A percentile compares a stretch with the other conserved stretches of the same genome.
Evolutionary conservation across 148 eudicot genomes (phyloP).

Genomic region (Pouteria glomerata): DNA sequence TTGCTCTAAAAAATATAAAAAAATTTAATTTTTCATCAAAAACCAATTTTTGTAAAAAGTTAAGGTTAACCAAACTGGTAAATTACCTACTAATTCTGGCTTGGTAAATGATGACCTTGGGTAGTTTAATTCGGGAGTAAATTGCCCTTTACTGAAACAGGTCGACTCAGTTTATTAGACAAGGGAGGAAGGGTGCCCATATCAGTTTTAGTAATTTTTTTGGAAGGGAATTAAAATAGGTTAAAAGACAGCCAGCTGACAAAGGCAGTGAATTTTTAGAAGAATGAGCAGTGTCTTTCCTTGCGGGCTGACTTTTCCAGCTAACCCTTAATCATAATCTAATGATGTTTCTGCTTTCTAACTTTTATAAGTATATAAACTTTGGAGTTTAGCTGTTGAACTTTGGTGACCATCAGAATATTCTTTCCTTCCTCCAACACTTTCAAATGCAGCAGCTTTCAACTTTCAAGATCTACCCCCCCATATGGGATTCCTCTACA

Average conservation of each 20-base stretch:
- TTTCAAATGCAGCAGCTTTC: constrained; percentile 24
- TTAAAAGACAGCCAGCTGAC: constrained; percentile 54
- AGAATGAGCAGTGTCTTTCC: constrained; percentile 53
- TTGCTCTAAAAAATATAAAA: too few species aligned
- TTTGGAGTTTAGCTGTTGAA: constrained; percentile 82
- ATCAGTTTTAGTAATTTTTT: too few species aligned
- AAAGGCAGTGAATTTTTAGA: constrained; percentile 68
- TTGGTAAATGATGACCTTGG: too few species aligned
- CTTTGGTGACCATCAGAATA: constrained; percentile 54
- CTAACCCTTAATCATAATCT: constrained; percentile 64
- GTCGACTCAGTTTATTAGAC: too few species aligned
- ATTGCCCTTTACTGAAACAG: too few species aligned
- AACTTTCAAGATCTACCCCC: constrained; percentile 52
- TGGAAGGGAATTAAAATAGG: constrained; percentile 9
- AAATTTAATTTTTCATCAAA: too few species aligned
- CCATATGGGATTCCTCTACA: constrained; percentile 6
- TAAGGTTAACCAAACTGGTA: too few species aligned
- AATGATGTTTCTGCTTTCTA: constrained; percentile 59
- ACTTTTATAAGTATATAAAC: constrained; percentile 41
- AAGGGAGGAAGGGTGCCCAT: too few species aligned
- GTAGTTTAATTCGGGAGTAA: too few species aligned
- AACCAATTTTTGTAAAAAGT: too few species aligned
- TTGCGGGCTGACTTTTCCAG: constrained; percentile 82
- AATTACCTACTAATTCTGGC: too few species aligned
- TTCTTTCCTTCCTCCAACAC: constrained; percentile 55